These are phyloP conservation scores for Leishmania tarentolae DNA, from an alignment of 208 protist species.

Conservation along the genomic window DNA sequence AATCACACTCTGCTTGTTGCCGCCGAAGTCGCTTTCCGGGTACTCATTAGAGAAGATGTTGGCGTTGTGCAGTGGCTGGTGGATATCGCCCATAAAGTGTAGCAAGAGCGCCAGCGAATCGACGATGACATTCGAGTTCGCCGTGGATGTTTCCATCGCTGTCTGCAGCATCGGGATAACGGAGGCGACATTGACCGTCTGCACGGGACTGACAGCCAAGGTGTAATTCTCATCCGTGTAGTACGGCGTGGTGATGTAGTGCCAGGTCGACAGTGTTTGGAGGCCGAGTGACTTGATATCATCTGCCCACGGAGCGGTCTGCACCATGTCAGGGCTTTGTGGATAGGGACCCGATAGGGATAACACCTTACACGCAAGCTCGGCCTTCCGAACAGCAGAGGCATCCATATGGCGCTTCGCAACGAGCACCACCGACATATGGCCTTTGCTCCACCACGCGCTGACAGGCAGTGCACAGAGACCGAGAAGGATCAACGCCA, in stretches of 20 bases:
- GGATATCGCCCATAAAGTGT: constrained; percentile 62
- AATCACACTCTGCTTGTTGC: constrained; percentile 38
- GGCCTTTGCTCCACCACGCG: constrained; percentile 55
- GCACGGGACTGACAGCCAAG: constrained; percentile 23
- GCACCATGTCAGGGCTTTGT: constrained; percentile 44
- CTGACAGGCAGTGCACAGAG: neutral
- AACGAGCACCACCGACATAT: constrained; percentile 64
- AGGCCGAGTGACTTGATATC: constrained; percentile 42
- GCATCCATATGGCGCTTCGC: constrained; percentile 37
- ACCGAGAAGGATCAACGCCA: neutral
- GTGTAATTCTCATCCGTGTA: constrained; percentile 21
- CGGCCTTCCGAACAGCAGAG: constrained; percentile 12
- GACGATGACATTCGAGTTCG: constrained; percentile 9
- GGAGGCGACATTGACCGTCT: constrained; percentile 40
- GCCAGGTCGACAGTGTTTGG: constrained; percentile 39
- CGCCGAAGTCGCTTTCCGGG: constrained; percentile 47
- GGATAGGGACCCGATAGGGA: constrained; percentile 40
- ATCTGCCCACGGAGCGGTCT: constrained; percentile 51
- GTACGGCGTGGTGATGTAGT: constrained; percentile 56
- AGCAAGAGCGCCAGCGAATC: constrained; percentile 40
- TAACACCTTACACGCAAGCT: constrained; percentile 7
- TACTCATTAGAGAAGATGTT: constrained; percentile 37
- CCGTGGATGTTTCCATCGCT: constrained; percentile 11
- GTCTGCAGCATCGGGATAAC: constrained; percentile 32
- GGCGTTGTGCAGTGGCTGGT: constrained; percentile 41